phyloP scores from a whole-genome alignment of 495 filamentous ascomycete genomes.

The Xylaria telfairii region DNA sequence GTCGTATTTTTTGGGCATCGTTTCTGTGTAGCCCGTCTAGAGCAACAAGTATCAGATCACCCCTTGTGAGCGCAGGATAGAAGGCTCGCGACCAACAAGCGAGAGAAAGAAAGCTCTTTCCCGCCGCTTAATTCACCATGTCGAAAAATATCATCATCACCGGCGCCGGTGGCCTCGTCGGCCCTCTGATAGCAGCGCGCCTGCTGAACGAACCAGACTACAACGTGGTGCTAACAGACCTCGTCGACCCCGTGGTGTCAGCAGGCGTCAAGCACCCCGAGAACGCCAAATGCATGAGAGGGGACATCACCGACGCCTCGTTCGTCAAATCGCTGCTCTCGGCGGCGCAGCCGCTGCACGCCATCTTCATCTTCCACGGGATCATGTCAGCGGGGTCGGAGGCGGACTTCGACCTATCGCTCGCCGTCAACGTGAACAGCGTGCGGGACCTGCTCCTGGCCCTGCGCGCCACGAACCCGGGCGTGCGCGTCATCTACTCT shows the following conservation, averaged over 20 bases:
- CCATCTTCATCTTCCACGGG: constrained; percentile 80
- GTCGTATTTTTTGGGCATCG: neutral
- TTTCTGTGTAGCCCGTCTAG: too few species aligned
- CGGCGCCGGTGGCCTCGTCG: constrained; percentile 73
- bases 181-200: constrained; percentile 67
- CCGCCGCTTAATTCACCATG: constrained; percentile 21
- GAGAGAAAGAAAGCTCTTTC: neutral
- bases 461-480: constrained; percentile 62
- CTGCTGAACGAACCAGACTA: constrained; percentile 65
- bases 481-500: constrained; percentile 69
- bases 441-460: constrained; percentile 67
- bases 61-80: neutral
- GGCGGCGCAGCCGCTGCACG: constrained; percentile 56
- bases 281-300: constrained; percentile 60
- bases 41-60: neutral
- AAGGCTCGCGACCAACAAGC: neutral
- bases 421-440: constrained; percentile 77
- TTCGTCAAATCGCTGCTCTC: constrained; percentile 57
- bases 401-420: constrained; percentile 74
- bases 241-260: constrained; percentile 63
- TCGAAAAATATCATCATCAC: constrained; percentile 72
- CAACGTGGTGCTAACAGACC: constrained; percentile 68
- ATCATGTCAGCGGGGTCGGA: constrained; percentile 85
- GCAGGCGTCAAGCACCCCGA: constrained; percentile 56
- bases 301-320: constrained; percentile 65